Evolutionary conservation across 1,284 basidiomycete genomes (phyloP).

Genomic region (Apiotrichum laibachii): DNA sequence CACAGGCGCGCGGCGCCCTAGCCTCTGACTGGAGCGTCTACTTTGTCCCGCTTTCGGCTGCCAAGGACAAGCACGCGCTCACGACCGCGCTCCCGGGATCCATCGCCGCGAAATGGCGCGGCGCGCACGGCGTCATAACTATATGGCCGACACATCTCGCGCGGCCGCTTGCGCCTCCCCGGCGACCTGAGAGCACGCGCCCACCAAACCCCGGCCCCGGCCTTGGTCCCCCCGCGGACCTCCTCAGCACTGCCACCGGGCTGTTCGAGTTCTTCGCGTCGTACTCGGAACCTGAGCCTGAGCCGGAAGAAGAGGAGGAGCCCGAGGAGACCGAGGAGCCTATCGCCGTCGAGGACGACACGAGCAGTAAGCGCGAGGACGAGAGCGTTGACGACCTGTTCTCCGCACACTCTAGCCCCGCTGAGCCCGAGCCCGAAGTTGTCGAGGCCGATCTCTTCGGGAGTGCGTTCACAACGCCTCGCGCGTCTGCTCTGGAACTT

Average conservation of each 20-base stretch:
- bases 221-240: conserved; percentile 20
- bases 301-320: conserved; percentile 16
- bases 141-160: conserved; percentile 43
- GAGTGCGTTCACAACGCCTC: conserved; percentile 12
- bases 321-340: conserved; percentile 14
- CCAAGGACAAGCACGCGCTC: conserved; percentile 1
- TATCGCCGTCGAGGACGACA: conserved; percentile 17
- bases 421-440: conserved; percentile 7
- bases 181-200: not conserved
- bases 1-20: conserved; percentile 15
- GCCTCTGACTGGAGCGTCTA: conserved; percentile 33
- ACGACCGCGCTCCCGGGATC: conserved; percentile 7
- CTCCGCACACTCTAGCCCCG: conserved; percentile 27
- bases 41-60: conserved; percentile 32
- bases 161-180: conserved; percentile 9
- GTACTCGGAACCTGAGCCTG: conserved; percentile 27
- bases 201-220: conserved; percentile 3
- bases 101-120: conserved; percentile 18
- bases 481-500: conserved; percentile 8
- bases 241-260: conserved; percentile 30
- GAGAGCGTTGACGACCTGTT: conserved; percentile 40
- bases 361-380: conserved; percentile 19
- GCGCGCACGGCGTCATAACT: conserved; percentile 34
- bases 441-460: conserved; percentile 10
- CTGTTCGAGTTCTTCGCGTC: conserved; percentile 37